Conservation (phyloP, 108 stramenopile species). For the Nitzschia sp. region DNA sequence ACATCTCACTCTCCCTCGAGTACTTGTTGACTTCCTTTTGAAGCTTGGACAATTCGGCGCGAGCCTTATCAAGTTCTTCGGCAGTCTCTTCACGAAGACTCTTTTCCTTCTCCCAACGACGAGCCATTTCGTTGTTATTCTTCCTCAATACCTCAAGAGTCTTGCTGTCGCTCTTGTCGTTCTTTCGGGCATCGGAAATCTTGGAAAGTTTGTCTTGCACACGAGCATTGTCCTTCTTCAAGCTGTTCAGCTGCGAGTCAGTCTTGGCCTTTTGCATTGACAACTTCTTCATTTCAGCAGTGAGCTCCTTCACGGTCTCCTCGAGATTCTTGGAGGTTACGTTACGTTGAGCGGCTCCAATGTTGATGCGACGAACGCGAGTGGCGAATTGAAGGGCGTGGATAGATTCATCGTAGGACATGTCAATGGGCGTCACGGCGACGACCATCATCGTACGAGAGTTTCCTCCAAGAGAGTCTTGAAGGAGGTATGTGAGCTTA, state of each 20-base stretch:
- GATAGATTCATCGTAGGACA: slow-evolving; percentile 92
- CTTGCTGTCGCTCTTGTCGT: slow-evolving; percentile 66
- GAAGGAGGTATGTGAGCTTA: slow-evolving; percentile 93
- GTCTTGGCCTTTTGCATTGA: slow-evolving; percentile 78
- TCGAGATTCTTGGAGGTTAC: slow-evolving; percentile 86
- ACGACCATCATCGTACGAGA: slow-evolving; percentile 96
- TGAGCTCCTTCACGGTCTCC: slow-evolving; percentile 86
- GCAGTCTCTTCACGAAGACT: slow-evolving; percentile 63
- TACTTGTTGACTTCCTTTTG: slow-evolving; percentile 53
- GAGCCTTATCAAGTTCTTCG: slow-evolving; percentile 66
- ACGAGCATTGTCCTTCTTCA: slow-evolving; percentile 78
- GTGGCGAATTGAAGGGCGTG: slow-evolving; percentile 98
- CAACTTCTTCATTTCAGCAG: slow-evolving; percentile 70
- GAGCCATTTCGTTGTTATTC: slow-evolving; percentile 78
- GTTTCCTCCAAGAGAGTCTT: slow-evolving; percentile 95
- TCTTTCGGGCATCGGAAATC: slow-evolving; percentile 49
- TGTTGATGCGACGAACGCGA: slow-evolving; percentile 86
- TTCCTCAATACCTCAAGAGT: slow-evolving; percentile 75
- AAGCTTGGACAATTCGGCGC: slow-evolving; percentile 52
- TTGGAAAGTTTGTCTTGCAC: slow-evolving; percentile 75
- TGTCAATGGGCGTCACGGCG: slow-evolving; percentile 84
- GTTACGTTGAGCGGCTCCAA: slow-evolving; percentile 86
- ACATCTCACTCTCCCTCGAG: slow-evolving; percentile 54
- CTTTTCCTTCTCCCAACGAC: slow-evolving; percentile 89
- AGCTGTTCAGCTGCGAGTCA: slow-evolving; percentile 64